Evolutionary conservation across 2,329 filamentous ascomycete genomes (phyloP), one percentile per base, ranked within the genome.

Genomic region (Cytospora leucostoma): DNA sequence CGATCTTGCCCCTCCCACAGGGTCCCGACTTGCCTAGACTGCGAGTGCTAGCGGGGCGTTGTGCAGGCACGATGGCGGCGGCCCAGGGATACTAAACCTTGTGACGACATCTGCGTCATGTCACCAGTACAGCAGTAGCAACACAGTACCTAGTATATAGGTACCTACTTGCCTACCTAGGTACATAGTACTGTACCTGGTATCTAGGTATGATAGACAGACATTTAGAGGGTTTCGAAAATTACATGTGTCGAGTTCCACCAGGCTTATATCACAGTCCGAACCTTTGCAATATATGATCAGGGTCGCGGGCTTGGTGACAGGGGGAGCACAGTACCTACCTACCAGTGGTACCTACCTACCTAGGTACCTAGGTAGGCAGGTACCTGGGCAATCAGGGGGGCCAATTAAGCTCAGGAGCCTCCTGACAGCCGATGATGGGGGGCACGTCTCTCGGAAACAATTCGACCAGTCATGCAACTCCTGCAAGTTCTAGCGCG

Each of bases 401-500:
- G 40, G 17, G 4, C 15, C 17, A 17, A 33, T 21, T 38, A 44
- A 54, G 38, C 27, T 37, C 50, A 60, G 58, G 58, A 60, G 58
- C 58, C 47, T 51, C 58, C 58, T 40, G 37, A 61, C 49, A 50
- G 32, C 27, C 51, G 15, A 34, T 47, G 13, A 44, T 40, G 15
- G 38, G 37, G 50, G 6, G 51, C 40, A 38, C 32, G 58, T 51
- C 49, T 51, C 32, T 37, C 13, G 15, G 6, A 33, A 11, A 17
- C 13, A 12, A 50, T 19, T 61, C 33, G 58, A 15, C 59, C 51
- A 61, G 32, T 55, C 51, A 49, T 21, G 7, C 33, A n/a, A 49
- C 38, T 17, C 50, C 58, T 49, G 54, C 38, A n/a, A 49, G 58
- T 55, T 49, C 58, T 61, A 55, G 58, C 32, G 51, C 58, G 33